These are phyloP conservation scores for Albatrellus ellisii DNA, from an alignment of 768 basidiomycete genomes.

Conservation along the genomic window DNA sequence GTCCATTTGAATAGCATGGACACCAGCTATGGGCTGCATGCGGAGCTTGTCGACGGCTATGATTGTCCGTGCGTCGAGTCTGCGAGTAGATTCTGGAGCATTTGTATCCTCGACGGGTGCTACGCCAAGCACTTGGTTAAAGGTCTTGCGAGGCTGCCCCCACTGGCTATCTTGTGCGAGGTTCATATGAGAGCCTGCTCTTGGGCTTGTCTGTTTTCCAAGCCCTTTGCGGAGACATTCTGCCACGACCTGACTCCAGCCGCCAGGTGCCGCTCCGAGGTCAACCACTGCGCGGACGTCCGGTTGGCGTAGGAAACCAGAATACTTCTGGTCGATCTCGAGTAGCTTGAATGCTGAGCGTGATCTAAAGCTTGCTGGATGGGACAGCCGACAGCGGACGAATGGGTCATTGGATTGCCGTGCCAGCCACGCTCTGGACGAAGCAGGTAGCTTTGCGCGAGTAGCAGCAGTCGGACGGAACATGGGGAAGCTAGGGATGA, in stretches of 20 bases:
- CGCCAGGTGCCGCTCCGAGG: slow-evolving; percentile 86
- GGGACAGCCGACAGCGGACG: slow-evolving; percentile 39
- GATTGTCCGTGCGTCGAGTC: slow-evolving; percentile 33
- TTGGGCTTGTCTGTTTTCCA: slow-evolving; percentile 14
- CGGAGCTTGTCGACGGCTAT: slow-evolving; percentile 73
- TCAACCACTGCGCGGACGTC: slow-evolving; percentile 63
- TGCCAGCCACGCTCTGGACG: slow-evolving; percentile 49
- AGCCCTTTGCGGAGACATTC: slow-evolving; percentile 41
- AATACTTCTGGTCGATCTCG: slow-evolving; percentile 53
- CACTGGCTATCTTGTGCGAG: no score
- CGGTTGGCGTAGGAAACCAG: slow-evolving; percentile 33
- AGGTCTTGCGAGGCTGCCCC: no score
- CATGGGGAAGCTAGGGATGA: no score
- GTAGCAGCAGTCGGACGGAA: background rate
- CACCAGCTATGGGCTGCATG: slow-evolving; percentile 61
- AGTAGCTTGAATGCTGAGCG: slow-evolving; percentile 89
- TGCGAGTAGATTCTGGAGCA: background rate
- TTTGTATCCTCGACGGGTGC: background rate
- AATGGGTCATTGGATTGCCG: slow-evolving; percentile 64
- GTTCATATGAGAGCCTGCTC: no score
- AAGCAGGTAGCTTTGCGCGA: slow-evolving; percentile 12
- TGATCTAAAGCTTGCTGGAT: slow-evolving; percentile 48
- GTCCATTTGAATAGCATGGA: slow-evolving; percentile 62
- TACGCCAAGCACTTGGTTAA: slow-evolving; percentile 2
- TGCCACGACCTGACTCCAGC: slow-evolving; percentile 84